A percentile compares a stretch with the other conserved stretches of the same genome.
These are phyloP conservation scores for Ascochyta viciae-villosae DNA, from an alignment of 2,329 filamentous ascomycete genomes.

Conservation along the genomic window DNA sequence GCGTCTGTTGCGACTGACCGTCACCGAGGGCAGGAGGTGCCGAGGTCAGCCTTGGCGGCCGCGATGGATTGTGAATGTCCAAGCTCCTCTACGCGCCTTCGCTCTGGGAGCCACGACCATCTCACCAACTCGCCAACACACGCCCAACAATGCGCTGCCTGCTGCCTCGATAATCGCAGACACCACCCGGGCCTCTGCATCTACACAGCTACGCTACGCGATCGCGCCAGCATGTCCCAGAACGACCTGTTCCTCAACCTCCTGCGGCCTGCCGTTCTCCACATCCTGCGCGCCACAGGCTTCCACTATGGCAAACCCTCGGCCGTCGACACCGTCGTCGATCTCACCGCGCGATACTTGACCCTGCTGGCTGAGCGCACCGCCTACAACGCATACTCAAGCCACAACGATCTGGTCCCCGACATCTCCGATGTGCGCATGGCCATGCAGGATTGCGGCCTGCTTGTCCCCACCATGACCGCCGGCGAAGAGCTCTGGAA, in stretches of 20 bases:
- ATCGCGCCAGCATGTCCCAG: slow-evolving; percentile 43
- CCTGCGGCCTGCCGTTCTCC: slow-evolving; percentile 83
- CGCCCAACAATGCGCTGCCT: slow-evolving; percentile 33
- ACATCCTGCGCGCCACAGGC: slow-evolving; percentile 89
- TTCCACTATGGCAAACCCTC: slow-evolving; percentile 83
- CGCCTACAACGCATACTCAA: slow-evolving; percentile 73
- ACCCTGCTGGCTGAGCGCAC: slow-evolving; percentile 75
- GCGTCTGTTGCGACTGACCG: slow-evolving; percentile 1
- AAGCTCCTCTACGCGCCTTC: slow-evolving; percentile 26
- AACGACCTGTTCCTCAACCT: slow-evolving; percentile 73
- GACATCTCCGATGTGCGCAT: slow-evolving; percentile 81
- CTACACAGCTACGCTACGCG: background rate
- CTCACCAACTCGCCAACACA: background rate
- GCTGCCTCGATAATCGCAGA: slow-evolving; percentile 26
- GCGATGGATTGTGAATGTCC: slow-evolving; percentile 23
- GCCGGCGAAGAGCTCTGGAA: slow-evolving; percentile 72
- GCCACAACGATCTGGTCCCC: slow-evolving; percentile 69
- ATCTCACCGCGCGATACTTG: slow-evolving; percentile 84
- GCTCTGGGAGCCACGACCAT: slow-evolving; percentile 13
- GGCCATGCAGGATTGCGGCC: slow-evolving; percentile 82
- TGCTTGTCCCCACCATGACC: slow-evolving; percentile 72
- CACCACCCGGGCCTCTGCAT: slow-evolving; percentile 27
- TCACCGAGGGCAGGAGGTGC: background rate
- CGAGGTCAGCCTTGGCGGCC: slow-evolving; percentile 25
- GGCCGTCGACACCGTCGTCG: slow-evolving; percentile 86